Base-by-base conservation (phyloP, 176 grass and related monocot species). In the Eremochloa ophiuroides region DNA sequence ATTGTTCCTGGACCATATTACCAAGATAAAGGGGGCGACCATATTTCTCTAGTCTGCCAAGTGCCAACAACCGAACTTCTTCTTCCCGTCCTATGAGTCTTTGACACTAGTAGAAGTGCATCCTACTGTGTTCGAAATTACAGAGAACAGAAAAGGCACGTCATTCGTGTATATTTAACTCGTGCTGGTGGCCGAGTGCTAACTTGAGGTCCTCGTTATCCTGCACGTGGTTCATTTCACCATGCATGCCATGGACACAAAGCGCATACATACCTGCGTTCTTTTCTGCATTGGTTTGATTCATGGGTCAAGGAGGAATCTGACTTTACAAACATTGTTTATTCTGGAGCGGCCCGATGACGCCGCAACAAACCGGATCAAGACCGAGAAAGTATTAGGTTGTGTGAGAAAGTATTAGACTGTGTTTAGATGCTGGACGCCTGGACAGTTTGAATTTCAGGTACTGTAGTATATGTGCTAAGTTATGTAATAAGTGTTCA, bases 181-280 rank as follows among this genome's bases (percentile, higher is more conserved):
- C n/a, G 39, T 38, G 64, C 37, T 43, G 3, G 22, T 44, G 12
- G 38, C 58, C 5, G 77, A 31, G 2, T 10, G 47, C 10, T 65
- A 11, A 46, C 25, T 53, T 12, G 17, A 60, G 34, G 51, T 48
- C 69, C 42, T 26, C 16, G 13, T 65, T 34, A 16, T 18, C 31
- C 17, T 15, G 68, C 84, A 87, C 73, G 85, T 82, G 85, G 85
- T 77, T 33, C 85, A 87, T 87, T 82, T 82, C 73, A 82, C 62
- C 77, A 11, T 8, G 67, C 47, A 3, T 59, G n/a, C 55, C 10
- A 4, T 59, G n/a, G 1, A 40, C 39, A 59, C 55, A 26, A 3
- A 59, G 3, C 0, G n/a, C 55, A 59, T 23, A 4, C 7, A 8
- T 53, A 2, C n/a, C 22, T 25, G 22, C 22, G 25, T 26, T 12